Evolutionary conservation across 73 alveolate species (phyloP).

Genomic region (Durusdinium trenchii): DNA sequence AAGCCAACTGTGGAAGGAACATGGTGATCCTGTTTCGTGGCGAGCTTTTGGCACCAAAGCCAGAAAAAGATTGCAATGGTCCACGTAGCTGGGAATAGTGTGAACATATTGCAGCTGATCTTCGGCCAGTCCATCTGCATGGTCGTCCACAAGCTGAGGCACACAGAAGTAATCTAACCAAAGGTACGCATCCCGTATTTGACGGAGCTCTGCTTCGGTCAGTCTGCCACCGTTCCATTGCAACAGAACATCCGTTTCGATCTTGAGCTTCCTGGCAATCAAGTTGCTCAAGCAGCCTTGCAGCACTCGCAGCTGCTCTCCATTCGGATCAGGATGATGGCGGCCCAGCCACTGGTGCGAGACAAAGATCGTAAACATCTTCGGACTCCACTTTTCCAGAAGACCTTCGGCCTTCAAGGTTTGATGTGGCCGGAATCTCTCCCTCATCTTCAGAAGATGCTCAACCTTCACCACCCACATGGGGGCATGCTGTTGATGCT

Average conservation of each 20-base stretch:
- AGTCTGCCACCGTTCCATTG: not conserved
- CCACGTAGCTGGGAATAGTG: slow-evolving; percentile 26
- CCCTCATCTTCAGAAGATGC: no score
- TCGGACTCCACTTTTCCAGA: no score
- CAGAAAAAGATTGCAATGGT: slow-evolving; percentile 9
- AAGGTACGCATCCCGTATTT: not conserved
- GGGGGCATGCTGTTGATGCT: no score
- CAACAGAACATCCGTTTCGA: not conserved
- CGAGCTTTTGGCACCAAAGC: not conserved
- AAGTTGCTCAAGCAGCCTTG: no score
- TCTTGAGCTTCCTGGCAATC: not conserved
- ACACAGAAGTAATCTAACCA: slow-evolving; percentile 53
- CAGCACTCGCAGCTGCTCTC: no score
- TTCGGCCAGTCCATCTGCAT: not conserved
- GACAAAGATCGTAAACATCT: no score
- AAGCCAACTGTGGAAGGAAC: slow-evolving; percentile 3
- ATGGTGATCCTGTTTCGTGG: not conserved
- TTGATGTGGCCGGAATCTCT: no score
- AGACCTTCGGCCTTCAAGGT: no score
- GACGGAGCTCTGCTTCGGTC: not conserved
- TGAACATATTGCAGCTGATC: not conserved
- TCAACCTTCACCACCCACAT: no score
- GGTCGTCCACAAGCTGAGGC: slow-evolving; percentile 12
- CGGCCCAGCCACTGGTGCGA: no score
- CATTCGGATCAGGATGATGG: no score